Evolutionary conservation across 108 stramenopile species (phyloP), one percentile per base, ranked within the genome.

Genomic region (Cyclotella cryptica): DNA sequence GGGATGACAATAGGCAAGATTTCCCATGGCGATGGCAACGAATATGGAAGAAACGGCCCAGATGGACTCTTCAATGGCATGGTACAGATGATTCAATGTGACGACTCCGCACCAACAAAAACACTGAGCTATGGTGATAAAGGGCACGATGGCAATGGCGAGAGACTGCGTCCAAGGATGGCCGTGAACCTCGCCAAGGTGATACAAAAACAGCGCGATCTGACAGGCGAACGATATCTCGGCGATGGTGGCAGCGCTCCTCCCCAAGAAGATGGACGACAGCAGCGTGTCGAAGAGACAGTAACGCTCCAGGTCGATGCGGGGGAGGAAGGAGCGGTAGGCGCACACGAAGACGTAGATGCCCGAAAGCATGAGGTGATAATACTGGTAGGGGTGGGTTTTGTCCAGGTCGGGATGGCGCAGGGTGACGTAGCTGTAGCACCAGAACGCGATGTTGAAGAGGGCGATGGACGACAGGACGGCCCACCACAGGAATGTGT

Each of bases 101-200:
- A 79, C 47, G 1, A 84, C 77, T 0, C 83, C 83, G 42, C 64
- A 73, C 83, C 83, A 84, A 55, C 83, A 84, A 45, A 84, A 84
- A 13, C 57, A 41, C 49, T 84, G 83, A 13, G 83, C 83, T 11
- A 57, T 63, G 0, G 66, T 18, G 52, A 84, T 74, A 40, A 47
- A 9, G 1, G 78, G 83, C 1, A 79, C 81, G 14, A 82, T 49
- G 18, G 39, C 26, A 0, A 72, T 0, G 4, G 76, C 53, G 12
- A 77, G 21, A 17, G 17, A n/a, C 40, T 66, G 60, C 4, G 62
- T 27, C 49, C 30, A 43, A 19, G 63, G 51, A 77, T 82, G 81
- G 65, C 61, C 52, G 54, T 82, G 52, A 15, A 65, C 60, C 30
- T 77, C 75, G 8, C 69, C 76, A 35, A 77, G n/a, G 15, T 75